Percentiles rank a stretch among this genome's conserved stretches.
Evolutionary conservation across 2,329 filamentous ascomycete species (phyloP).

Genomic region (Alternaria sp.): DNA sequence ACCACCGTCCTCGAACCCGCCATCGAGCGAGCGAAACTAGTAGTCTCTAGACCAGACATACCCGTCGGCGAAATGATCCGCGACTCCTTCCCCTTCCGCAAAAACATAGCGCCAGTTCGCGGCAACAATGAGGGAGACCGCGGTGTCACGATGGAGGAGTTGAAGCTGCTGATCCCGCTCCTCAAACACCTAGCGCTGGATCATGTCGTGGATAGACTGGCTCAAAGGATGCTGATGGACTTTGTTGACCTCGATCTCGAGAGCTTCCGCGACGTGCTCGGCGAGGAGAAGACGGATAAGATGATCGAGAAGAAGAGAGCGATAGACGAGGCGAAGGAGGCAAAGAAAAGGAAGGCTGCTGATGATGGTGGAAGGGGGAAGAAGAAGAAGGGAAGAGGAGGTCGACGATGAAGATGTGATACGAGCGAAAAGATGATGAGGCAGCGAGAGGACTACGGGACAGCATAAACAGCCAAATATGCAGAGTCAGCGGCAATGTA

Average conservation of each 20-base stretch:
- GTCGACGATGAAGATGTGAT: background rate
- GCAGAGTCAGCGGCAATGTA: no score
- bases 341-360: background rate
- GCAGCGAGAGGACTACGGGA: no score
- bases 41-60: background rate
- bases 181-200: background rate
- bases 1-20: background rate
- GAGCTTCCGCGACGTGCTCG: background rate
- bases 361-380: background rate
- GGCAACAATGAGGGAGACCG: background rate
- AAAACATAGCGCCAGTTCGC: background rate
- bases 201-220: background rate
- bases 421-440: background rate
- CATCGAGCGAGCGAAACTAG: background rate
- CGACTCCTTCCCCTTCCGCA: background rate
- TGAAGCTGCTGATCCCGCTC: background rate
- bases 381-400: background rate
- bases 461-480: no score
- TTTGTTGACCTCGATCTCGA: background rate
- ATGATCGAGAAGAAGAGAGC: background rate
- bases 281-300: background rate
- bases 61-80: background rate
- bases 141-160: background rate
- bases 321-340: background rate
- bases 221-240: background rate